Evolutionary conservation across 148 eudicot genomes (phyloP), one percentile per base, ranked within the genome.

Genomic region (Rhododendron vialii): DNA sequence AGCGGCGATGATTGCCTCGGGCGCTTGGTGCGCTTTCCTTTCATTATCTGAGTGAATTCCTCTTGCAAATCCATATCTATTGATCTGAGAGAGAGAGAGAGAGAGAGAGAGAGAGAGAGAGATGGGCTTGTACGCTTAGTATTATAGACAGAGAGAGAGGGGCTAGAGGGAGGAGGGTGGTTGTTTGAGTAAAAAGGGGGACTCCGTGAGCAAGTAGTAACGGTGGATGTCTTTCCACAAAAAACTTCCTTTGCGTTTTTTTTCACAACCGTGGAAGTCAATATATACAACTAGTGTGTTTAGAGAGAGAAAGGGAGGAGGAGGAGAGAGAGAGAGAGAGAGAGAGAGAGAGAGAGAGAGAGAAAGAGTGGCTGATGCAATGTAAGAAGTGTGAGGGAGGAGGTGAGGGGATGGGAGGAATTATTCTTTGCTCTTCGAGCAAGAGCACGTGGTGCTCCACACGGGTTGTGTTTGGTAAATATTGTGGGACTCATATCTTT

Each of bases 21-120:
- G 15, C 98, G 90, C 88, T 93, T 94, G 80, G 92, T 94, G 5
- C 94, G 88, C 89, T 91, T 94, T 18, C 94, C 93, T 82, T 93
- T 95, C 77, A 92, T 89, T 84, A 88, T 88, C 85, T 57, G 83
- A 4, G 43, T 78, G 79, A 65, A 26, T 17, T 82, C 88, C 67
- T 91, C 86, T 75, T 80, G 88, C 43, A 55, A 45, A 53, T 87
- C 84, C 90, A 91, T 88, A 14, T 35, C 9, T 30, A 10, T 8
- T 17, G 86, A 78, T 71, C 81, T 80, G 85, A 55, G 57, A 61
- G 61, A 84, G 63, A 26, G 84, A 74, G 83, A 5, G 48, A 45
- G 78, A 59, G 41, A 80, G 86, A 51, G 55, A 80, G 69, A 69
- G 61, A 41, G 83, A 78, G 81, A 11, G 47, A 59, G 81, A 36